phyloP scores from a whole-genome alignment of 306 rosid genomes.

The Quercus dentata region DNA sequence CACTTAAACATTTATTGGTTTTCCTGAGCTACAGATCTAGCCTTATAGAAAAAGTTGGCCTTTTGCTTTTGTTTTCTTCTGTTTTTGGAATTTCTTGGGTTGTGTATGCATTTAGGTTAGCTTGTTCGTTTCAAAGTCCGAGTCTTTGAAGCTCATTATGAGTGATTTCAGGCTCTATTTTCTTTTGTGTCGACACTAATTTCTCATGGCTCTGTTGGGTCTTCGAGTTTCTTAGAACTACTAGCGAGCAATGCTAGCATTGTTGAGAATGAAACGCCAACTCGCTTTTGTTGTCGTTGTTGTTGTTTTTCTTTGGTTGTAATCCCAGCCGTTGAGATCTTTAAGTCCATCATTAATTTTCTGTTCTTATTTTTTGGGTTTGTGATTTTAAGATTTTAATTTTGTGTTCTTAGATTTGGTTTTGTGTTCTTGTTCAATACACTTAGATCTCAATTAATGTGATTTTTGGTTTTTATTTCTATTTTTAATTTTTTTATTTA shows the following conservation, averaged over 20 bases:
- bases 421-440: no score
- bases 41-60: constrained; percentile 26
- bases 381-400: no score
- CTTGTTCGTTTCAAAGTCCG: background rate
- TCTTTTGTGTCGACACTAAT: constrained; percentile 4
- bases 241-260: constrained; percentile 34
- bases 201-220: constrained; percentile 45
- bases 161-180: background rate
- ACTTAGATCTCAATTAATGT: no score
- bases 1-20: constrained; percentile 10
- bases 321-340: background rate
- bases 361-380: no score
- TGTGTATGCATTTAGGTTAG: constrained; percentile 16
- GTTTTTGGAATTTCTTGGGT: background rate
- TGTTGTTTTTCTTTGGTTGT: constrained; percentile 23
- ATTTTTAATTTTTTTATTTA: no score
- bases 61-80: background rate
- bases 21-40: constrained; percentile 24
- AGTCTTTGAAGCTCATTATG: constrained; percentile 6
- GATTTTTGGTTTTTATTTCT: no score
- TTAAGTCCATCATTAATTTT: no score
- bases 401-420: accelerated
- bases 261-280: constrained; percentile 38
- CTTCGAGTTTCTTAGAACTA: background rate
- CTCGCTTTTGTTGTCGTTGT: constrained; percentile 16